Percentiles rank a stretch among this genome's conserved stretches.
phyloP scores from a whole-genome alignment of 345 rosid genomes.

The Bruguiera gymnorhiza region DNA sequence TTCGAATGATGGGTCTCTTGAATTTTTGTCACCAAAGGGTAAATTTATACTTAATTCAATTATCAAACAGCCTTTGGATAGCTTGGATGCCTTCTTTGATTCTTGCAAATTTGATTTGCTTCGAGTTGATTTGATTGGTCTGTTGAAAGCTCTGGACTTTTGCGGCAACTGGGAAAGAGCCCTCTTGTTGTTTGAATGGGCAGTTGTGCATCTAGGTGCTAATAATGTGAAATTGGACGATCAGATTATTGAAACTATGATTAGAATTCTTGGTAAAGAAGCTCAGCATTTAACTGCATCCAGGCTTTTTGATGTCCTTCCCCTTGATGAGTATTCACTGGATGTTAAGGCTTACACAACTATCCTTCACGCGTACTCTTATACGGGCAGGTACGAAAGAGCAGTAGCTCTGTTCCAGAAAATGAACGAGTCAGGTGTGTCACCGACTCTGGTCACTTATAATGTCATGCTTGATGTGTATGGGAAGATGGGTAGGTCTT shows the following conservation, averaged over 20 bases:
- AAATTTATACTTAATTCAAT: conserved; percentile 44
- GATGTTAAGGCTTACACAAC: conserved; percentile 83
- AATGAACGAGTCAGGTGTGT: conserved; percentile 62
- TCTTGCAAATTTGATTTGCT: conserved; percentile 48
- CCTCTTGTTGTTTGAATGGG: conserved; percentile 70
- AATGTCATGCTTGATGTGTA: conserved; percentile 87
- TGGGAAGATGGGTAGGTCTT: conserved; percentile 87
- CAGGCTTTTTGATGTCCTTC: conserved; percentile 65
- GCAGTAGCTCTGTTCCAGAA: conserved; percentile 64
- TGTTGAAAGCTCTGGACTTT: conserved; percentile 61
- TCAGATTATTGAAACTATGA: conserved; percentile 56
- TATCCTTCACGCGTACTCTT: conserved; percentile 61
- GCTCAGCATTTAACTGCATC: conserved; percentile 64
- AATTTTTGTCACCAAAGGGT: conserved; percentile 52
- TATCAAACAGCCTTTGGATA: conserved; percentile 46
- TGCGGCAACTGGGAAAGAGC: conserved; percentile 71
- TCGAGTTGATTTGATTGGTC: conserved; percentile 53
- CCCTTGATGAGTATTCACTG: conserved; percentile 47
- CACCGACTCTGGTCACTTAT: conserved; percentile 81
- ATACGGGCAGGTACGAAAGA: conserved; percentile 50
- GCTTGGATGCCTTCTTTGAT: conserved; percentile 51
- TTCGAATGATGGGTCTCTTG: conserved; percentile 32
- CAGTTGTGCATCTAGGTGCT: conserved; percentile 29
- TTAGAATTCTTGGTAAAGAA: conserved; percentile 73
- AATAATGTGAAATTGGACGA: conserved; percentile 41